Conservation (phyloP, 2,329 filamentous ascomycete genomes). For the Gaeumannomyces sp. region DNA sequence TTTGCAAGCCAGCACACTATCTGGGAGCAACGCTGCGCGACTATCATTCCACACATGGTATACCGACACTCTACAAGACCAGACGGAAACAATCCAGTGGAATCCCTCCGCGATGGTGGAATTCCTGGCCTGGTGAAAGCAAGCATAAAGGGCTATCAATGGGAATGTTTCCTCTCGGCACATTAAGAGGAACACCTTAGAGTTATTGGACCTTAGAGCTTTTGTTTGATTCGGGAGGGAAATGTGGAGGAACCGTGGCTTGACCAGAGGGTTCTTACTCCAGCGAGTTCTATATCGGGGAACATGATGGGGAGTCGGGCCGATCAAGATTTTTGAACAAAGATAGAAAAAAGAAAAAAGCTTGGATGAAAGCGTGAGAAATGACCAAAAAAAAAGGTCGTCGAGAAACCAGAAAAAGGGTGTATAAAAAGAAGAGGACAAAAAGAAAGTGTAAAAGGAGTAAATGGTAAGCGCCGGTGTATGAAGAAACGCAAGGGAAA, state of each 20-base stretch:
- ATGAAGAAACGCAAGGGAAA: constrained; percentile 4
- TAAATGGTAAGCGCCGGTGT: background rate
- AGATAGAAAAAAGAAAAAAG: constrained; percentile 13
- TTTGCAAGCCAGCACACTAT: too few species aligned
- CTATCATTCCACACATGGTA: too few species aligned
- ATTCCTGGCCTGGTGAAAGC: too few species aligned
- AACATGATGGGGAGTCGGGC: background rate
- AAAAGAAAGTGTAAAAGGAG: constrained; percentile 5
- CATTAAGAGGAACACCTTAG: too few species aligned
- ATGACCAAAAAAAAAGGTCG: constrained; percentile 2
- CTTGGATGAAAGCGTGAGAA: background rate
- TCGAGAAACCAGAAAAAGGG: constrained; percentile 9
- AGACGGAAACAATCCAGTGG: too few species aligned
- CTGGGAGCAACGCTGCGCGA: too few species aligned
- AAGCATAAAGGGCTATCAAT: too few species aligned
- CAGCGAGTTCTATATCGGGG: background rate
- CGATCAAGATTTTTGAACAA: background rate
- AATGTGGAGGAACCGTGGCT: background rate
- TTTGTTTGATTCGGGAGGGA: background rate
- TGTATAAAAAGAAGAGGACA: constrained; percentile 11
- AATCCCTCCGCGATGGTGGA: too few species aligned
- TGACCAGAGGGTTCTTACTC: background rate
- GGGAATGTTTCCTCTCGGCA: too few species aligned
- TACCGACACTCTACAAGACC: too few species aligned
- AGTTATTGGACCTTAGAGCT: background rate